Conservation (phyloP, 1,284 basidiomycete species). For the Xanthoconium separans region DNA sequence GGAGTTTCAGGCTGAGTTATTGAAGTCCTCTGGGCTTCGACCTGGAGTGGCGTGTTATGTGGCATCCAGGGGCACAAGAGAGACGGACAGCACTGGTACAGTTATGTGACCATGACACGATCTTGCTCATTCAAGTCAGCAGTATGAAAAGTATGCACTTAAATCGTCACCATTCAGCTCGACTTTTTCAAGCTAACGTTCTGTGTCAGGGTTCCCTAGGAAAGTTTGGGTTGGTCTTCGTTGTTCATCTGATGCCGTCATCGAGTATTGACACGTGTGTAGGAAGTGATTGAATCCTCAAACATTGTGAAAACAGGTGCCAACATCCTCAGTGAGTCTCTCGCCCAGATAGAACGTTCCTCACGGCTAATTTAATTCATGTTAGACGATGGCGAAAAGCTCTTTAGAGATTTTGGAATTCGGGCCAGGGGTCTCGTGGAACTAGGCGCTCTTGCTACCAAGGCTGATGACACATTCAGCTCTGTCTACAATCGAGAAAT, state of each 20-base stretch:
- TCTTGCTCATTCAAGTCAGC: constrained; percentile 58
- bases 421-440: constrained; percentile 52
- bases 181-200: background rate
- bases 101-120: constrained; percentile 44
- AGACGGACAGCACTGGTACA: constrained; percentile 53
- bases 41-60: constrained; percentile 56
- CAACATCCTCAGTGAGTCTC: constrained; percentile 55
- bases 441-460: constrained; percentile 49
- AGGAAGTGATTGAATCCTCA: constrained; percentile 51
- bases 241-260: background rate
- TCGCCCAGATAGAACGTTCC: background rate
- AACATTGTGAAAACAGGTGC: constrained; percentile 53
- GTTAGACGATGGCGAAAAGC: constrained; percentile 61
- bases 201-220: constrained; percentile 40
- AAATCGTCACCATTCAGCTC: background rate
- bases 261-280: background rate
- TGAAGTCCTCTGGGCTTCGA: constrained; percentile 59
- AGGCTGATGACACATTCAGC: constrained; percentile 45
- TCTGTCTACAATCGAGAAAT: constrained; percentile 43
- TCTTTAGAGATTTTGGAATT: constrained; percentile 61
- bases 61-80: constrained; percentile 30
- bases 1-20: background rate
- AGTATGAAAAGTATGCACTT: constrained; percentile 47
- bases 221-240: constrained; percentile 35
- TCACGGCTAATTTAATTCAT: background rate